phyloP scores from a whole-genome alignment of 2,329 filamentous ascomycete genomes.

The Teratosphaeria gauchensis region DNA sequence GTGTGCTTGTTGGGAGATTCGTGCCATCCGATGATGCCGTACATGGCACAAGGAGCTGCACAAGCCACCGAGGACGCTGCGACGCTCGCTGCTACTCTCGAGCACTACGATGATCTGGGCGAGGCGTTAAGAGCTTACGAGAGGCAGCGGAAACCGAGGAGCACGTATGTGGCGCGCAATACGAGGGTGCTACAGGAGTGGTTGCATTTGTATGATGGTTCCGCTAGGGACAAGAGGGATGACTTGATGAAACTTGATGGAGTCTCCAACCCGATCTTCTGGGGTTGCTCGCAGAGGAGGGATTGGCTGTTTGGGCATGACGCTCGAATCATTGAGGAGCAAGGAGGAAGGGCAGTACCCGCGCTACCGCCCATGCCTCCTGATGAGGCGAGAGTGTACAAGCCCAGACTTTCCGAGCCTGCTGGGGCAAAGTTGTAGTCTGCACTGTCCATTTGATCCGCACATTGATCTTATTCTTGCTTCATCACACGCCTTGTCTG shows the following conservation, averaged over 20 bases:
- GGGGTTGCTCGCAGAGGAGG: slow-evolving; percentile 15
- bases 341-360: background rate
- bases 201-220: slow-evolving; percentile 23
- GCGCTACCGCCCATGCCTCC: slow-evolving; percentile 5
- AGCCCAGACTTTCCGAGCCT: background rate
- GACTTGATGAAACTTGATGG: slow-evolving; percentile 17
- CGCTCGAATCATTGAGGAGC: background rate
- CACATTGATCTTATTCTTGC: too few relatives aligned
- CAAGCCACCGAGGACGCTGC: slow-evolving; percentile 60
- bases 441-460: too few relatives aligned
- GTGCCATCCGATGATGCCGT: slow-evolving; percentile 58
- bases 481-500: too few relatives aligned
- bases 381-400: slow-evolving; percentile 6
- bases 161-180: slow-evolving; percentile 21
- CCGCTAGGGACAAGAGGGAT: slow-evolving; percentile 17
- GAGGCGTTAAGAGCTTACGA: slow-evolving; percentile 11
- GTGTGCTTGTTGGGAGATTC: slow-evolving; percentile 54
- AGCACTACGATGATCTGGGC: slow-evolving; percentile 9
- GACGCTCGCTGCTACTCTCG: slow-evolving; percentile 32
- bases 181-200: slow-evolving; percentile 24
- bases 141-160: slow-evolving; percentile 11
- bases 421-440: too few relatives aligned
- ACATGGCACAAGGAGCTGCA: slow-evolving; percentile 57
- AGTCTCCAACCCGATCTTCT: slow-evolving; percentile 22
- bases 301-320: slow-evolving; percentile 22